phyloP scores from a whole-genome alignment of 225 moss, liverwort and hornwort genomes.

The Sphagnum contortum region DNA sequence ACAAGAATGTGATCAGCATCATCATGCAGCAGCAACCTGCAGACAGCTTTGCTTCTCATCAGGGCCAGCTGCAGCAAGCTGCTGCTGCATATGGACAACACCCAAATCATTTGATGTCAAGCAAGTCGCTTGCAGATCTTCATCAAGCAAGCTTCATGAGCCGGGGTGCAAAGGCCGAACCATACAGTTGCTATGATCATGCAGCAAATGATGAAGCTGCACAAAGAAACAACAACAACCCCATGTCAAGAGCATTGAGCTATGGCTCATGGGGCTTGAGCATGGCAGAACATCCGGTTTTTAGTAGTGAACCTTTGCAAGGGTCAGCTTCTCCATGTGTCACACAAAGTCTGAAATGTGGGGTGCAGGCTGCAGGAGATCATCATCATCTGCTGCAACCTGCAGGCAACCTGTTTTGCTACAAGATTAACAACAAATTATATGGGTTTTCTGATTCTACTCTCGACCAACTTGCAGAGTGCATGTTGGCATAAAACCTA shows the following conservation, averaged over 20 bases:
- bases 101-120: background rate
- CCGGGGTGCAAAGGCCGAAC: slow-evolving; percentile 36
- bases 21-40: background rate
- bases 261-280: slow-evolving; percentile 15
- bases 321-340: slow-evolving; percentile 20
- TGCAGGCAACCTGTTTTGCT: slow-evolving; percentile 9
- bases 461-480: slow-evolving; percentile 31
- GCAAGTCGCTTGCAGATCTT: slow-evolving; percentile 6
- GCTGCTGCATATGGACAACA: too few species aligned
- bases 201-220: slow-evolving; percentile 30
- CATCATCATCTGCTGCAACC: too few species aligned
- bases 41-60: slow-evolving; percentile 17
- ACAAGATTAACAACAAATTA: slow-evolving; percentile 13
- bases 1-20: slow-evolving; percentile 13
- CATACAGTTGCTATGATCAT: slow-evolving; percentile 14
- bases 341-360: slow-evolving; percentile 19
- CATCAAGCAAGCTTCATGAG: slow-evolving; percentile 12
- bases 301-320: slow-evolving; percentile 12
- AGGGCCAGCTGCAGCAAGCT: slow-evolving; percentile 9
- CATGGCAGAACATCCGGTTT: slow-evolving; percentile 4
- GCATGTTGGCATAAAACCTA: slow-evolving; percentile 34
- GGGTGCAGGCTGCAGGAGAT: slow-evolving; percentile 11
- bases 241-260: slow-evolving; percentile 11
- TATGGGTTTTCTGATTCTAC: slow-evolving; percentile 23
- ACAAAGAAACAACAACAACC: slow-evolving; percentile 21